Evolutionary conservation across 169 alveolate species (phyloP).

Genomic region (Hepatocystis sp.): DNA sequence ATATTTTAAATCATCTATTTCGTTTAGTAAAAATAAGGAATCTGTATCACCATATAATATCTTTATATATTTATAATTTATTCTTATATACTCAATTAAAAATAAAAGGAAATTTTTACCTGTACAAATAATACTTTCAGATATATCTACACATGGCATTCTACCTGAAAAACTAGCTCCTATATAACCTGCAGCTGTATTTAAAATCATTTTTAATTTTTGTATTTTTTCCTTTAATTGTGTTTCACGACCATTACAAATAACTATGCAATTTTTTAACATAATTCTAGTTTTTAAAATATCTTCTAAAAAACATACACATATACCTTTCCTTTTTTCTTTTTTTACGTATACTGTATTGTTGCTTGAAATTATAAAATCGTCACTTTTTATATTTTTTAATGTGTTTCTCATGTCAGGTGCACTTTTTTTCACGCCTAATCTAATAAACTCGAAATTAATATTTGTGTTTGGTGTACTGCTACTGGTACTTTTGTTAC

Average conservation of each 20-base stretch:
- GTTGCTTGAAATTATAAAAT: slow-evolving; percentile 76
- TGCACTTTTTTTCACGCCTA: slow-evolving; percentile 21
- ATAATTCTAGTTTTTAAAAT: slow-evolving; percentile 76
- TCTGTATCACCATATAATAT: slow-evolving; percentile 99
- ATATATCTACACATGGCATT: slow-evolving; percentile 97
- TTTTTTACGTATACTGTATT: slow-evolving; percentile 78
- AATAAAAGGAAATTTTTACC: slow-evolving; percentile 95
- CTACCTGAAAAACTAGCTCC: slow-evolving; percentile 98
- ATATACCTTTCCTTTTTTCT: slow-evolving; percentile 75
- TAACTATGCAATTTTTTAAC: slow-evolving; percentile 69
- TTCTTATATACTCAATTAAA: slow-evolving; percentile 91
- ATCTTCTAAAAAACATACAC: slow-evolving; percentile 72
- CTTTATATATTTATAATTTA: slow-evolving; percentile 88
- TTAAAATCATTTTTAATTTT: slow-evolving; percentile 76
- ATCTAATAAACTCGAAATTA: slow-evolving; percentile 25
- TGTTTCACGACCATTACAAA: slow-evolving; percentile 25
- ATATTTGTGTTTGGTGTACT: slow-evolving; percentile 4
- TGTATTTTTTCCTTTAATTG: slow-evolving; percentile 54
- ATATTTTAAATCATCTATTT: slow-evolving; percentile 86
- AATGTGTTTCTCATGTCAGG: slow-evolving; percentile 2
- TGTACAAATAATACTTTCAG: slow-evolving; percentile 96
- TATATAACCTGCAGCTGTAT: slow-evolving; percentile 76
- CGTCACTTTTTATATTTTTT: slow-evolving; percentile 43
- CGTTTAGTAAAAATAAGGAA: slow-evolving; percentile 96
- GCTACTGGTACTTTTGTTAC: no score